Percentiles rank a stretch among this genome's conserved stretches.
These are phyloP conservation scores for Coniosporium uncinatum DNA, from an alignment of 2,329 filamentous ascomycete genomes.

Conservation along the genomic window DNA sequence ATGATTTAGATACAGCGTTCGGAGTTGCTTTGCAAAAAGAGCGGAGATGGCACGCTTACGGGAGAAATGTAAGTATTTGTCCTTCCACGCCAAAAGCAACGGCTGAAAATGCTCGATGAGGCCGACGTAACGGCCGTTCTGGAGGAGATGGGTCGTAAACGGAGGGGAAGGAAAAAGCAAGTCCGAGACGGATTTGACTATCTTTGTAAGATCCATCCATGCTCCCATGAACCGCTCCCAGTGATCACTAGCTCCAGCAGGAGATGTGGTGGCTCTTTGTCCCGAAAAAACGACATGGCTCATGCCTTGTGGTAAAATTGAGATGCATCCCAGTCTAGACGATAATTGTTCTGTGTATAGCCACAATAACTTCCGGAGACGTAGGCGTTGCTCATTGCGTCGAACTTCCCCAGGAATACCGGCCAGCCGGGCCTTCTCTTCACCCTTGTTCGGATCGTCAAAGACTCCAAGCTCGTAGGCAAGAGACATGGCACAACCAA, in stretches of 20 bases:
- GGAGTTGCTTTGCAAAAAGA: slow-evolving; percentile 14
- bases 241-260: background rate
- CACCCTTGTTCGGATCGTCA: slow-evolving; percentile 49
- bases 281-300: too few relatives aligned
- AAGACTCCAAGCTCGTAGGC: slow-evolving; percentile 96
- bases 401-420: slow-evolving; percentile 74
- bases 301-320: slow-evolving; percentile 92
- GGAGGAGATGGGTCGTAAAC: slow-evolving; percentile 52
- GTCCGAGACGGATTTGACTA: background rate
- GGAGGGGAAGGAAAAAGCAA: background rate
- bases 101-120: slow-evolving; percentile 78
- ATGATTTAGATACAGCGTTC: too few relatives aligned
- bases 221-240: background rate
- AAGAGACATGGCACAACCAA: slow-evolving; percentile 85
- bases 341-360: slow-evolving; percentile 89
- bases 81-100: slow-evolving; percentile 74
- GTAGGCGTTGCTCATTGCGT: slow-evolving; percentile 69
- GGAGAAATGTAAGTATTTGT: slow-evolving; percentile 65
- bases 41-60: background rate
- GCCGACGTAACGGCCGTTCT: slow-evolving; percentile 77
- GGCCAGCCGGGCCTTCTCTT: slow-evolving; percentile 33
- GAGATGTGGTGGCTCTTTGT: slow-evolving; percentile 34
- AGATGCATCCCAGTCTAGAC: slow-evolving; percentile 89
- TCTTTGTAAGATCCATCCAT: background rate
- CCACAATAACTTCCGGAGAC: slow-evolving; percentile 78